Base-by-base conservation (phyloP, 2,329 filamentous ascomycete species). In the Xylaria sp. region DNA sequence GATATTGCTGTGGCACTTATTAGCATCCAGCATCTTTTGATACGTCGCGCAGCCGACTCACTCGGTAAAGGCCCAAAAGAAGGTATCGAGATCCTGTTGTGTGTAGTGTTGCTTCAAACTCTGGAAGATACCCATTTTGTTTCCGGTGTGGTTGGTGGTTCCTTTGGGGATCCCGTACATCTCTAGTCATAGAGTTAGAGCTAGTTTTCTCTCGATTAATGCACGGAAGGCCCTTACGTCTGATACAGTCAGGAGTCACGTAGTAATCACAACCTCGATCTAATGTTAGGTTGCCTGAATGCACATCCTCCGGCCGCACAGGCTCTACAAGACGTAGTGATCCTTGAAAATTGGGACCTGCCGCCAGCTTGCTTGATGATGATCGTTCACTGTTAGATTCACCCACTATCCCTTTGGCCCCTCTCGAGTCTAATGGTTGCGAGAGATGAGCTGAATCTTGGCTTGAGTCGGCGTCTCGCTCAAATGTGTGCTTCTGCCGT, bases 121-220 rank as follows among this genome's bases (percentile, higher is more conserved):
- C 67, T 84, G 79, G 63, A 82, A 82, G 50, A 84, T 81, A 18
- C 82, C 82, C 65, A 83, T 77, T 59, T 78, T 77, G 71, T 83
- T 83, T 51, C 76, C 75, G 3, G 76, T 65, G 23, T 77, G 71
- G 0, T 78, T 75, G 51, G 75, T 75, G 1, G 73, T 75, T 10
- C 73, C 78, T 44, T 74, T 71, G 18, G 80, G 78, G 55, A 84
- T 79, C 57, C 79, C 78, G 72, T 84, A 84, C 50, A 75, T 64
- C 12, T 67, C 73, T 74, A 27, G 44, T 23, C 21, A 4, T 48
- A 2, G 3, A 23, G 44, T 48, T 13, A 48, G 21, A 48, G 44
- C 16, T 21, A 2, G n/a, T 21, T 3, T 16, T 4, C 16, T 54
- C 6, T 10, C 16, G 5, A 40, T 13, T 3, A 21, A 18, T 5